Conservation (phyloP, 2,329 filamentous ascomycete genomes). For the Pestalotiopsis sp. region DNA sequence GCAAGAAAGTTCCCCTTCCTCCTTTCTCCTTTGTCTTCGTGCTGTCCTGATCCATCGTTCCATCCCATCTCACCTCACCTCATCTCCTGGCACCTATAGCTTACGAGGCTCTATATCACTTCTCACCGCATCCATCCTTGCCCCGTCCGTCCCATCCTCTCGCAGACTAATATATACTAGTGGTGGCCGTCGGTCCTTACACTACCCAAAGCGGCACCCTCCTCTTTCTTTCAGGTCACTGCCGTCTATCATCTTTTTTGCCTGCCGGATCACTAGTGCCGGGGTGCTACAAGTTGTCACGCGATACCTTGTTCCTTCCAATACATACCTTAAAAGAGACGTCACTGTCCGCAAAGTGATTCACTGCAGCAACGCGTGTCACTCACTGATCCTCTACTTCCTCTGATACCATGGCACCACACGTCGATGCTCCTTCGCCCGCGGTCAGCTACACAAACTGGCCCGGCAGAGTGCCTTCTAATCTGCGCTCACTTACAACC, state of each 20-base stretch:
- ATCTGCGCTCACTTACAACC: constrained; percentile 25
- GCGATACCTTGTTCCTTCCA: neutral
- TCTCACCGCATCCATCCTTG: neutral
- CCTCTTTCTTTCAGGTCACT: neutral
- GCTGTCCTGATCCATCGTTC: neutral
- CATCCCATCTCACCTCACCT: neutral
- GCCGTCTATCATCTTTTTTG: neutral
- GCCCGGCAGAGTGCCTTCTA: constrained; percentile 27
- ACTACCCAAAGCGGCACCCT: neutral
- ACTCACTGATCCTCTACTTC: neutral
- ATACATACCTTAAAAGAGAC: neutral
- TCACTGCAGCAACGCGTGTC: neutral
- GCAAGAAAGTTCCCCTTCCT: neutral
- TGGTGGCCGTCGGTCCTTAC: neutral
- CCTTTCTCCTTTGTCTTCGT: neutral
- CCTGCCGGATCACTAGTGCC: neutral
- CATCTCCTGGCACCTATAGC: neutral
- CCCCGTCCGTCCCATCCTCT: neutral
- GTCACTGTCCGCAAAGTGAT: neutral
- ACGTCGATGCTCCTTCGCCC: constrained; percentile 39
- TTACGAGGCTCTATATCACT: neutral
- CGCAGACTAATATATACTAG: neutral
- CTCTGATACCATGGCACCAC: constrained; percentile 34
- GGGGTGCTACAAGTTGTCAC: neutral
- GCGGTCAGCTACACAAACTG: constrained; percentile 34